Percentiles rank a stretch among this genome's conserved stretches.
phyloP scores from a whole-genome alignment of 768 basidiomycete genomes.

The Boletus tylopilopsis region DNA sequence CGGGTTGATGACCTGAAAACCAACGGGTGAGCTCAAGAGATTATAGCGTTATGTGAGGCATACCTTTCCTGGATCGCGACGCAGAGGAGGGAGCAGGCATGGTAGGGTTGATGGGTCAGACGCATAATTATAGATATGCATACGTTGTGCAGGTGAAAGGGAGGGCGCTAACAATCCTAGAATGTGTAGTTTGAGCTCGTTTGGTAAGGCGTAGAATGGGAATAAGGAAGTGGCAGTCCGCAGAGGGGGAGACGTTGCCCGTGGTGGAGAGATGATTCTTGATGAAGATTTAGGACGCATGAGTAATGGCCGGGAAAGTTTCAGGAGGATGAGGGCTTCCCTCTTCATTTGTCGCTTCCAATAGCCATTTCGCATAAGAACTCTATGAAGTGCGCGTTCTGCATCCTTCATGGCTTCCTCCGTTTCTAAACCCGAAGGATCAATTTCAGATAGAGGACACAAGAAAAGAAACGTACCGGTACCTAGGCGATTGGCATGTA shows the following conservation, averaged over 20 bases:
- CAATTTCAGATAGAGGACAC: constrained; percentile 14
- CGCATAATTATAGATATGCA: constrained; percentile 54
- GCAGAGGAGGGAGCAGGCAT: constrained; percentile 32
- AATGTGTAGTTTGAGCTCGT: constrained; percentile 54
- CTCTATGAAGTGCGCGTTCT: constrained; percentile 30
- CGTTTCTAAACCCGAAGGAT: constrained; percentile 18
- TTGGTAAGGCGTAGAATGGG: constrained; percentile 46
- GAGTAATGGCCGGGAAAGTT: constrained; percentile 46
- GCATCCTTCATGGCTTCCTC: constrained; percentile 33
- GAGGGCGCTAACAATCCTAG: constrained; percentile 54
- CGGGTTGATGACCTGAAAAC: constrained; percentile 1
- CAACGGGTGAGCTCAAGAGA: constrained; percentile 12
- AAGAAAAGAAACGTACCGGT: constrained; percentile 5
- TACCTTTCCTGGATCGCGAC: constrained; percentile 14
- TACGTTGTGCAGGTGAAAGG: constrained; percentile 53
- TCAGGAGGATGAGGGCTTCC: constrained; percentile 50
- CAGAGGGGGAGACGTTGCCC: constrained; percentile 11
- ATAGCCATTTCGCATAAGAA: constrained; percentile 46
- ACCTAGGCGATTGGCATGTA: constrained; percentile 42
- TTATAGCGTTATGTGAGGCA: constrained; percentile 22
- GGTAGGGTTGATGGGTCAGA: constrained; percentile 49
- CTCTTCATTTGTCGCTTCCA: constrained; percentile 42
- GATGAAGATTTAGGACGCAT: constrained; percentile 28
- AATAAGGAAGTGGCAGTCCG: constrained; percentile 22
- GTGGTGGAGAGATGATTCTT: constrained; percentile 11